These are phyloP conservation scores for Basidioascus undulatus DNA, from an alignment of 768 basidiomycete species.

Conservation along the genomic window DNA sequence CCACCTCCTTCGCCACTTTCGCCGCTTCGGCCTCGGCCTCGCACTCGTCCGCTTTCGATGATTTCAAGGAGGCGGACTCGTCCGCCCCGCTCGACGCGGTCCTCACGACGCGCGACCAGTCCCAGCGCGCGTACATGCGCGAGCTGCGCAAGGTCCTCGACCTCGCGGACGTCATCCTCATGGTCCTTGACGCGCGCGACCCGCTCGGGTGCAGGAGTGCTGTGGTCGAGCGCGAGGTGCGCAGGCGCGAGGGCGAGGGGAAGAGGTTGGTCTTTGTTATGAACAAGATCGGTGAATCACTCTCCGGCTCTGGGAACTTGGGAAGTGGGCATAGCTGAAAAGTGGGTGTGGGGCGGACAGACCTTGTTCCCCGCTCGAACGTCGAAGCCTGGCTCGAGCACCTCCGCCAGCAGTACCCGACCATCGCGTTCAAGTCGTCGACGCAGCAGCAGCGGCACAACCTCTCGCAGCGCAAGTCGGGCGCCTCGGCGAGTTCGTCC, in stretches of 20 bases:
- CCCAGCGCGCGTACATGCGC: no score
- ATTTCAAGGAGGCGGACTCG: no score
- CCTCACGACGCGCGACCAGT: no score
- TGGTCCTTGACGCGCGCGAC: conserved; percentile 67
- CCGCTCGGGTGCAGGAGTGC: conserved; percentile 80
- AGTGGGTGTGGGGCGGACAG: conserved; percentile 29
- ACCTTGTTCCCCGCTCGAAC: conserved; percentile 68
- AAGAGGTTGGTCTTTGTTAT: conserved; percentile 82
- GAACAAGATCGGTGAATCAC: conserved; percentile 73
- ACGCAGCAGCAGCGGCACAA: conserved; percentile 56
- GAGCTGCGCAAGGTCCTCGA: conserved; percentile 79
- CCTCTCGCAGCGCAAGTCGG: conserved; percentile 34
- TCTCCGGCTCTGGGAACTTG: background rate
- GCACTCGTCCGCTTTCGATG: no score
- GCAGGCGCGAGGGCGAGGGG: conserved; percentile 57
- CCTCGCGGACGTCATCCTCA: conserved; percentile 68
- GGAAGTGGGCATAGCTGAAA: no score
- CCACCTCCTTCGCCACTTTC: no score
- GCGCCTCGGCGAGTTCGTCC: conserved; percentile 10
- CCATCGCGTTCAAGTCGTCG: conserved; percentile 68
- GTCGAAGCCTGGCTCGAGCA: conserved; percentile 75
- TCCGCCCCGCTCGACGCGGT: no score
- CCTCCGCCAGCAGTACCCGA: conserved; percentile 77
- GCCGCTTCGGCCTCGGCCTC: no score
- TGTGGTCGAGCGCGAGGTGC: conserved; percentile 81